A percentile compares a stretch with the other conserved stretches of the same genome.
These are phyloP conservation scores for Xerocomus amazonicus DNA, from an alignment of 1,284 basidiomycete species.

Conservation along the genomic window DNA sequence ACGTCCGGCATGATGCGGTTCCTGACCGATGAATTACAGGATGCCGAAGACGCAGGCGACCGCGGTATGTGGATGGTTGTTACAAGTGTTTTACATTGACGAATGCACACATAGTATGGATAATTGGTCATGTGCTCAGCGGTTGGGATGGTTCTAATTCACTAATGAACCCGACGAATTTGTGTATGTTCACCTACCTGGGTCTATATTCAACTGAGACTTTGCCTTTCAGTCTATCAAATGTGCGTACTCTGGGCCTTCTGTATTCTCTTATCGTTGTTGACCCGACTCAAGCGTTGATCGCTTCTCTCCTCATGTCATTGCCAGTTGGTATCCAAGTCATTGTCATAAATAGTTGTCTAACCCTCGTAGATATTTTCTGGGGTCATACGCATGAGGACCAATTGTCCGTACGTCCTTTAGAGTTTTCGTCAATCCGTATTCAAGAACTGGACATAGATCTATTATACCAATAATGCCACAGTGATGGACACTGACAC, in stretches of 20 bases:
- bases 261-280: not conserved
- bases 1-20: conserved; percentile 73
- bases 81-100: conserved; percentile 11
- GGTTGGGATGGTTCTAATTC: conserved; percentile 76
- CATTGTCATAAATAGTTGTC: conserved; percentile 1
- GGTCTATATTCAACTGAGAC: conserved; percentile 4
- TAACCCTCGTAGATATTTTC: conserved; percentile 54
- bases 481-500: conserved; percentile 55
- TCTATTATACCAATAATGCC: conserved; percentile 75
- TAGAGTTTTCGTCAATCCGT: not conserved
- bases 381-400: conserved; percentile 84
- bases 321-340: conserved; percentile 55
- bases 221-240: conserved; percentile 54
- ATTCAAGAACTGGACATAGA: conserved; percentile 35
- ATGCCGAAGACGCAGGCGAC: conserved; percentile 67
- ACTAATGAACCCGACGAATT: conserved; percentile 57
- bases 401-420: conserved; percentile 56
- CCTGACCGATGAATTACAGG: conserved; percentile 78
- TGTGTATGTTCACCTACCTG: conserved; percentile 48
- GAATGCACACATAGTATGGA: conserved; percentile 54
- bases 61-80: conserved; percentile 42
- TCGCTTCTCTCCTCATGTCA: conserved; percentile 75
- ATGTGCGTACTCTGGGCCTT: conserved; percentile 43
- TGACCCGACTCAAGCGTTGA: conserved; percentile 54
- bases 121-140: conserved; percentile 72